These are phyloP conservation scores for Ceratobasidium sp. DNA, from an alignment of 1,284 basidiomycete species.

Conservation along the genomic window DNA sequence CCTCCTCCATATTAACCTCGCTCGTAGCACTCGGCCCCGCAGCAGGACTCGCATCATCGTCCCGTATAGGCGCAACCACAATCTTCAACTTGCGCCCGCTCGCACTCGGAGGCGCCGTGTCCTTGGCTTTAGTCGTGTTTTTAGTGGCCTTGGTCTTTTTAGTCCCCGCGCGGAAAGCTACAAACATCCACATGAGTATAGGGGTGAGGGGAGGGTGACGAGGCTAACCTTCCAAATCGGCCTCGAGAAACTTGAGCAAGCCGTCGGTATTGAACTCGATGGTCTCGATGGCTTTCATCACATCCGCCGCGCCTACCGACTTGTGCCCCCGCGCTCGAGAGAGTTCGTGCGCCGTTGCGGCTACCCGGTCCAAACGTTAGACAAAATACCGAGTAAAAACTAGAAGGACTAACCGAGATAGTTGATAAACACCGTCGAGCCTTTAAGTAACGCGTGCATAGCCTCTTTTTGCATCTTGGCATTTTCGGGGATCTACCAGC, in stretches of 20 bases:
- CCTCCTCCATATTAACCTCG: background rate
- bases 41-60: conserved; percentile 13
- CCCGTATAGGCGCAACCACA: conserved; percentile 29
- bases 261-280: conserved; percentile 73
- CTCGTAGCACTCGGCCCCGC: background rate
- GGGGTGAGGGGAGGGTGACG: background rate
- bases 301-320: conserved; percentile 85
- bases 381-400: conserved; percentile 8
- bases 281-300: conserved; percentile 82
- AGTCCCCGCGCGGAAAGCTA: conserved; percentile 36
- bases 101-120: background rate
- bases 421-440: conserved; percentile 90
- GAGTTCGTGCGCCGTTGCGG: conserved; percentile 81
- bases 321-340: conserved; percentile 84
- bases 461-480: conserved; percentile 88
- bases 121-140: conserved; percentile 1
- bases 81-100: conserved; percentile 29
- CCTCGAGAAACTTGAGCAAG: conserved; percentile 69
- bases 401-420: conserved; percentile 70
- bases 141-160: conserved; percentile 35
- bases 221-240: conserved; percentile 71
- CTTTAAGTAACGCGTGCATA: conserved; percentile 78
- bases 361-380: background rate
- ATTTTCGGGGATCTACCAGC: conserved; percentile 74
- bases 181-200: background rate